Evolutionary conservation across 2,329 filamentous ascomycete genomes (phyloP), one percentile per base, ranked within the genome.

Genomic region (Aspergillus eucalypticola): DNA sequence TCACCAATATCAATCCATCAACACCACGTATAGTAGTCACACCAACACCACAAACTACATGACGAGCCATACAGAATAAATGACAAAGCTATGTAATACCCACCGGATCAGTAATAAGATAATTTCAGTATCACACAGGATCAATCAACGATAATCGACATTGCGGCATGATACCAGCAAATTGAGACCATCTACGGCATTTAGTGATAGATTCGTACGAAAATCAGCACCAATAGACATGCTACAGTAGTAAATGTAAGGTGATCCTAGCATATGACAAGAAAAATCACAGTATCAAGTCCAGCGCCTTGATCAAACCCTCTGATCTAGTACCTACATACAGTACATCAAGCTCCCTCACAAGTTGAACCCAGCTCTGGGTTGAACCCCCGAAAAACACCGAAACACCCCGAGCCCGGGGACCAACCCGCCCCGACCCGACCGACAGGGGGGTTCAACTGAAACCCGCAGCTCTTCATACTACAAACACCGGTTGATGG

Each of bases 331-430:
- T 35, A 35, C 32, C 11, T 35, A 35, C 32, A 15, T 15, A 35
- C 32, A 35, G 32, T 35, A 35, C 15, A 35, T n/a, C 41, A 8
- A 44, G 41, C 41, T n/a, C 8, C 17, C 41, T 23, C 41, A 2
- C 11, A 23, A 44, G 41, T 50, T 50, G 46, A 50, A 50, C 46
- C 46, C 3, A 50, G 25, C 46, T 50, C n/a, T 8, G 46, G 25
- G 46, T 50, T 50, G 23, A 50, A 50, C 46, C 23, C 25, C 13
- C 25, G n/a, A 23, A 44, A 21, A 23, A n/a, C 27, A n/a, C 46
- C 41, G 21, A 44, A 21, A 19, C 19, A 21, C 41, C 19, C 41
- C 41, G 21, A 44, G 8, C 19, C 19, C 4, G 32, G 32, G 32
- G 19, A 19, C 41, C 17, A 32, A 49, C 21, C 21, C 44, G 42